Conservation (phyloP, 495 filamentous ascomycete species). For the Podospora fimiseda region DNA sequence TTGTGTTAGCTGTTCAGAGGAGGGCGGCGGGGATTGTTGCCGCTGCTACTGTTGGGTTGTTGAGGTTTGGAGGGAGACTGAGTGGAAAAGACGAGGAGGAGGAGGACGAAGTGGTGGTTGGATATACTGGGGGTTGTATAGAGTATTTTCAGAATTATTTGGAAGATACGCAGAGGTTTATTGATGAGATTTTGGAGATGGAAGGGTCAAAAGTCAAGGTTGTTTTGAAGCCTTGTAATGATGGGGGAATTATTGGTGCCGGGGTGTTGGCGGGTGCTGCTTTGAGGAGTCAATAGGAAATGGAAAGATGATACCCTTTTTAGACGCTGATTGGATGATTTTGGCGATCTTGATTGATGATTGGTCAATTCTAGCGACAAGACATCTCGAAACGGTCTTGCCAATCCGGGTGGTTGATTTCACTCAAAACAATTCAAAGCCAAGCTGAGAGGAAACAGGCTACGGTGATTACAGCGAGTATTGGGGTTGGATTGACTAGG, state of each 20-base stretch:
- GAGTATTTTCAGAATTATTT: constrained; percentile 69
- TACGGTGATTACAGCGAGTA: too few relatives aligned
- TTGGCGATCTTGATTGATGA: neutral
- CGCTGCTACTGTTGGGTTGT: constrained; percentile 61
- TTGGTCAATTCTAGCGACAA: neutral
- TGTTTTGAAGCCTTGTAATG: constrained; percentile 60
- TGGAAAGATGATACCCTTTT: neutral
- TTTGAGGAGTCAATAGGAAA: constrained; percentile 15
- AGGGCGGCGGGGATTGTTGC: constrained; percentile 68
- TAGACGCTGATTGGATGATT: neutral
- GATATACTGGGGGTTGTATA: constrained; percentile 74
- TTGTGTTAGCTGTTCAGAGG: constrained; percentile 58
- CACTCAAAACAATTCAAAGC: too few relatives aligned
- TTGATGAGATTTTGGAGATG: constrained; percentile 56
- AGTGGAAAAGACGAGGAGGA: too few relatives aligned
- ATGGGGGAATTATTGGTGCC: constrained; percentile 71
- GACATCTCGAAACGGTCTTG: neutral
- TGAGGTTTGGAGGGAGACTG: constrained; percentile 64
- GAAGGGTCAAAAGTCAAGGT: constrained; percentile 53
- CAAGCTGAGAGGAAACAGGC: too few relatives aligned
- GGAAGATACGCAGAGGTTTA: constrained; percentile 57
- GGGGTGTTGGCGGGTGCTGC: constrained; percentile 61
- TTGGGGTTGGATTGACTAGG: too few relatives aligned
- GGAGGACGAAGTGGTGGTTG: constrained; percentile 57
- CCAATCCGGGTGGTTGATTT: neutral